Evolutionary conservation across 306 rosid genomes (phyloP).

Genomic region (Cotoneaster glaucophyllus): DNA sequence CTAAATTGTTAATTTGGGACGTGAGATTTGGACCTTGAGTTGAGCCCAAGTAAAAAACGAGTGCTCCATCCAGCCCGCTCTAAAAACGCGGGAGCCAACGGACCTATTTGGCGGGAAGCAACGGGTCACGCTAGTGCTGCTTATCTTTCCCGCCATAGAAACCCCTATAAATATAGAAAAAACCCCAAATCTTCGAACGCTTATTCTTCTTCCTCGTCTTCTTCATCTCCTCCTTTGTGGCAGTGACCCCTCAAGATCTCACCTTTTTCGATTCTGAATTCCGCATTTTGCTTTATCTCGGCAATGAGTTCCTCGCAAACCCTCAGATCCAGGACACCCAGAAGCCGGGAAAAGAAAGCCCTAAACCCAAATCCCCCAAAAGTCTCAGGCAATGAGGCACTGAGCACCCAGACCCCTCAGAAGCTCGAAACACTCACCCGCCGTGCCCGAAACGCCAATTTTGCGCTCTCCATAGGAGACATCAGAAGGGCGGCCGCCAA

Average conservation of each 20-base stretch:
- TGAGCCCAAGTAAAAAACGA: too few relatives aligned
- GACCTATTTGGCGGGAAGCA: constrained; percentile 52
- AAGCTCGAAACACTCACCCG: constrained; percentile 17
- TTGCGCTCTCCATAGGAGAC: neutral
- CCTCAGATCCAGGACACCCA: neutral
- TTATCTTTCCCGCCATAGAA: constrained; percentile 37
- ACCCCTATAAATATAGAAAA: neutral
- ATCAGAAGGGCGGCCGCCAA: neutral
- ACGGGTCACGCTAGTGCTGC: constrained; percentile 4
- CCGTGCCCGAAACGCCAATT: neutral
- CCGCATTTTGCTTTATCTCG: neutral
- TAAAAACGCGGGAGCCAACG: constrained; percentile 25
- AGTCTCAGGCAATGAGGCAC: neutral
- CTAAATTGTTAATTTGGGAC: too few relatives aligned
- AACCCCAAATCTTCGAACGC: neutral
- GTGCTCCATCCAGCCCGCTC: neutral
- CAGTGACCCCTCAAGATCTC: too few relatives aligned
- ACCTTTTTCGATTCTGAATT: neutral
- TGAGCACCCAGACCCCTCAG: constrained; percentile 57
- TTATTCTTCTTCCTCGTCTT: neutral
- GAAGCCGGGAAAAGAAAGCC: constrained; percentile 38
- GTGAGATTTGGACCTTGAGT: too few relatives aligned
- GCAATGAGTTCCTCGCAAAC: constrained; percentile 37
- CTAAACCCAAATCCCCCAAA: constrained; percentile 7
- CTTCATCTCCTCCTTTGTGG: neutral